phyloP scores from a whole-genome alignment of 2,329 filamentous ascomycete genomes.

The Fusarium falciforme region DNA sequence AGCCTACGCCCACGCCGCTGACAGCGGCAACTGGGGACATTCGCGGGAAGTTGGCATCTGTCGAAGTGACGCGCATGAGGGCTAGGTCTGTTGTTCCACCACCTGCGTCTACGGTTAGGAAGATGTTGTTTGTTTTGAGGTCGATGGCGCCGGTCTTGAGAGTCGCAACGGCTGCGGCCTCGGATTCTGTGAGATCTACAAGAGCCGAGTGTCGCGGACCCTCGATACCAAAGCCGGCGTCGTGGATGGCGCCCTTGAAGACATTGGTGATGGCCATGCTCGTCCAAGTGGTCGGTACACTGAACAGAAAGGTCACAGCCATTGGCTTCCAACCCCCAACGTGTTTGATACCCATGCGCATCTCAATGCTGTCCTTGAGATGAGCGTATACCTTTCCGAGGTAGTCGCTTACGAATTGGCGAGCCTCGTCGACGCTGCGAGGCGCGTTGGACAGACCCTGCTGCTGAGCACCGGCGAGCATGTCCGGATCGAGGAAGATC shows the following conservation, averaged over 20 bases:
- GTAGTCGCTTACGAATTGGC: constrained; percentile 62
- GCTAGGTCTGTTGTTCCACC: constrained; percentile 61
- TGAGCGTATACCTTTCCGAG: constrained; percentile 61
- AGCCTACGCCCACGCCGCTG: constrained; percentile 58
- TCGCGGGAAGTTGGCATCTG: constrained; percentile 40
- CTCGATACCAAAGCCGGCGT: constrained; percentile 61
- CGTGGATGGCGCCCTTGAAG: constrained; percentile 59
- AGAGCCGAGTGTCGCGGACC: constrained; percentile 52
- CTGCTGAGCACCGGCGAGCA: constrained; percentile 55
- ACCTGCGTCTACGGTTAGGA: constrained; percentile 58
- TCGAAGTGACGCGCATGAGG: constrained; percentile 54
- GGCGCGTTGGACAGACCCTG: constrained; percentile 59
- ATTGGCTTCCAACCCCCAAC: constrained; percentile 56
- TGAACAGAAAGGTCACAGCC: constrained; percentile 65
- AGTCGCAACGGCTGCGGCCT: constrained; percentile 60
- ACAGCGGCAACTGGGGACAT: constrained; percentile 53
- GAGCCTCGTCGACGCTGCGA: constrained; percentile 54
- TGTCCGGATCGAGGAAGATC: constrained; percentile 62
- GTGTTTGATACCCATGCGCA: constrained; percentile 51
- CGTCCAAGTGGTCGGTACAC: constrained; percentile 68
- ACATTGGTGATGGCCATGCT: constrained; percentile 61
- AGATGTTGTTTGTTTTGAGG: constrained; percentile 53
- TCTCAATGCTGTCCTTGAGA: constrained; percentile 58
- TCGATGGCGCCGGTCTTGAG: constrained; percentile 55
- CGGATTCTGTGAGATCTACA: constrained; percentile 60